Base-by-base conservation (phyloP, 805 yeast species). In the Suhomyces tanzawaensis region DNA sequence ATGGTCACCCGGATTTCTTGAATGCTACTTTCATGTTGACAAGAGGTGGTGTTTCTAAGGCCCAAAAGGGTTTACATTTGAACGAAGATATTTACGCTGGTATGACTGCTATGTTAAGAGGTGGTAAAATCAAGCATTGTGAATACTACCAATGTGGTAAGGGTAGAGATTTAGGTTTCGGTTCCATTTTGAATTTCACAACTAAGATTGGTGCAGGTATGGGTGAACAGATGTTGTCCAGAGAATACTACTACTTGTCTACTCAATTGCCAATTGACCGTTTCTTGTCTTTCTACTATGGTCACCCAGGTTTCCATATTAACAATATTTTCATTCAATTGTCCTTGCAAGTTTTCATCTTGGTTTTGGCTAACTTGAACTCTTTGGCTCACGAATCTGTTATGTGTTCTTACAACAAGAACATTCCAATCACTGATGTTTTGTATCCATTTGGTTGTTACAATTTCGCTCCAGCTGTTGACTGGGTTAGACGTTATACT, bases 121-220 rank as follows among this genome's bases (percentile, higher is more conserved):
- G 95, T 67, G 95, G 95, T 53, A 76, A 89, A 66, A 85, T 85
- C 55, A 85, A 85, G 68, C 93, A 85, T 59, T 82, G 89, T 71
- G 95, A 85, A 58, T 85, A 84, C 60, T 82, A 79, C 66, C 95
- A 85, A 68, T 85, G 95, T 77, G 95, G 95, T 66, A 85, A 85
- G 65, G 95, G 95, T 60, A 74, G 95, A 72, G 95, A 85, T 74
- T 72, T 85, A 53, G 95, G 95, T 58, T 85, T 85, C 63, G 89
- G 89, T 42, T 83, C 93, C 4, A 84, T 85, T 66, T 72, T 84
- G 72, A 85, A 85, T 64, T 85, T 85, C 74, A 84, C 89, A 16
- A 84, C 90, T 29, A 85, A 85, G 66, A 84, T 85, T 74, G 95
- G 95, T 64, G 90, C 93, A 49, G 95, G 95, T 66, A 85, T 85